Conservation (phyloP, 805 yeast genomes). For the Suhomyces pyralidae region DNA sequence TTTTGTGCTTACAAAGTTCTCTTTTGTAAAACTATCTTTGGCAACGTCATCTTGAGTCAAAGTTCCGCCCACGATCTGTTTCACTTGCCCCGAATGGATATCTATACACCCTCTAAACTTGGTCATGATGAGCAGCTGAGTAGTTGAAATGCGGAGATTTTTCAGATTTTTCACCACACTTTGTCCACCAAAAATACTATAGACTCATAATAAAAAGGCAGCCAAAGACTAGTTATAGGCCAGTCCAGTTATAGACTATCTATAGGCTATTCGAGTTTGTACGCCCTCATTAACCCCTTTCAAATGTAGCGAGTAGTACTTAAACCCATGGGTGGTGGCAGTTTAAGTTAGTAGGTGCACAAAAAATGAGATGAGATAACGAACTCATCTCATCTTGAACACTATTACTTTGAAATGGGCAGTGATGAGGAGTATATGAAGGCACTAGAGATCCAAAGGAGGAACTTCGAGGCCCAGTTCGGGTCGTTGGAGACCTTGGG, state of each 20-base stretch:
- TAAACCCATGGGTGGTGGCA: background rate
- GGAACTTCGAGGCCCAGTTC: slow-evolving; percentile 62
- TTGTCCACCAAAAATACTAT: background rate
- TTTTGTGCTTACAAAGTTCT: slow-evolving; percentile 72
- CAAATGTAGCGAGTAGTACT: background rate
- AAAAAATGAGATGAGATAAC: background rate
- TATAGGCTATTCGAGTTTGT: background rate
- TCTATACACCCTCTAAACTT: slow-evolving; percentile 92
- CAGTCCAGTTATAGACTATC: too few species aligned
- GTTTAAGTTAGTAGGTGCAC: background rate
- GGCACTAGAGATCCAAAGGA: slow-evolving; percentile 51
- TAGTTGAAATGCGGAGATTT: background rate
- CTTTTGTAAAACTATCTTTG: slow-evolving; percentile 29
- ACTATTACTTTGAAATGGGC: slow-evolving; percentile 10
- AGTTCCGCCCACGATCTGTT: slow-evolving; percentile 96
- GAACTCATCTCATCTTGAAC: background rate
- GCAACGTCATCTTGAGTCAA: slow-evolving; percentile 52
- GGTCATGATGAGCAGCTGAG: slow-evolving; percentile 59
- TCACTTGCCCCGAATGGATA: slow-evolving; percentile 90
- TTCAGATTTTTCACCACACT: background rate
- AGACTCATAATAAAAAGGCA: too few species aligned
- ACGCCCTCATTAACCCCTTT: background rate
- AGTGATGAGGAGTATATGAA: slow-evolving; percentile 27
- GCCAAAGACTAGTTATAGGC: background rate
- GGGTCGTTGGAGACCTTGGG: slow-evolving; percentile 57